A percentile compares a stretch with the other conserved stretches of the same genome.
Conservation (phyloP, 768 basidiomycete species). For the Omphalotus guepiniiformis region DNA sequence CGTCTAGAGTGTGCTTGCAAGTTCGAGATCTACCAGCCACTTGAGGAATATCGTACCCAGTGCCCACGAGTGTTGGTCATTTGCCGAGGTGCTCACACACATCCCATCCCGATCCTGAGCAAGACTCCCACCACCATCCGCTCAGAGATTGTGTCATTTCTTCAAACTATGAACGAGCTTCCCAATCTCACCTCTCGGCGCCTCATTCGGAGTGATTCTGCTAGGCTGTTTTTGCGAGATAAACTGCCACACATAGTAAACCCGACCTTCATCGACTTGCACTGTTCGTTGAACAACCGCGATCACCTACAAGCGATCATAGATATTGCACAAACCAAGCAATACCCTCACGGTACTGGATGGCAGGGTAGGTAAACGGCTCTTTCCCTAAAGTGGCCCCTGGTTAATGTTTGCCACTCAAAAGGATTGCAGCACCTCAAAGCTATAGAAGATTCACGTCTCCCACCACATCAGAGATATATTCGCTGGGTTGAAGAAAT, state of each 20-base stretch:
- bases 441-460: conserved; percentile 8
- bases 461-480: conserved; percentile 14
- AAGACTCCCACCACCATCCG: conserved; percentile 15
- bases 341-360: conserved; percentile 15
- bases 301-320: conserved; percentile 15
- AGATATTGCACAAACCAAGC: not conserved
- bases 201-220: conserved; percentile 13
- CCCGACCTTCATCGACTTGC: conserved; percentile 15
- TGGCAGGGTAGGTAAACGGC: conserved; percentile 14
- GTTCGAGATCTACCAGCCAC: conserved; percentile 11
- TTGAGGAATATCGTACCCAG: conserved; percentile 6
- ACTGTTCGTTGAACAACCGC: conserved; percentile 18
- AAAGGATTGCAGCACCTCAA: conserved; percentile 14
- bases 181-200: conserved; percentile 16
- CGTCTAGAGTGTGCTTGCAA: conserved; percentile 7
- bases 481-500: conserved; percentile 13
- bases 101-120: conserved; percentile 18
- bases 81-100: conserved; percentile 14
- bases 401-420: not conserved
- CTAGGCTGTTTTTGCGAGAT: conserved; percentile 3
- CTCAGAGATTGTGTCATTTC: conserved; percentile 5
- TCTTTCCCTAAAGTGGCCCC: not conserved
- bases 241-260: conserved; percentile 8
- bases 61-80: conserved; percentile 19
- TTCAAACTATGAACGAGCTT: conserved; percentile 11